Evolutionary conservation across 495 filamentous ascomycete species (phyloP).

Genomic region (Penicillium mononematosum): DNA sequence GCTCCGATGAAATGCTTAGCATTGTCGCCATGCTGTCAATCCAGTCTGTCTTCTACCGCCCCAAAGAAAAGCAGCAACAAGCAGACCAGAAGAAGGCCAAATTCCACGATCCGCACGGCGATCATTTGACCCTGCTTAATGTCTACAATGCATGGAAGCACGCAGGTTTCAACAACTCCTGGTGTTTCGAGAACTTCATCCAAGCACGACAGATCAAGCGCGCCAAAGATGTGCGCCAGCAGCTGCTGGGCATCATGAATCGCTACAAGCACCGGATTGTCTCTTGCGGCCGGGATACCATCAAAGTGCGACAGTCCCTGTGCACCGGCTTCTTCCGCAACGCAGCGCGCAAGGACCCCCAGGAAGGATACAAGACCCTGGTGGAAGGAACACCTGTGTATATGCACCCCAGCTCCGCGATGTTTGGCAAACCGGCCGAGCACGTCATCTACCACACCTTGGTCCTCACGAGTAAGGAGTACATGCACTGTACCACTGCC

Average conservation of each 20-base stretch:
- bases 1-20: constrained; percentile 88
- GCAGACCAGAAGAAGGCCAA: constrained; percentile 97
- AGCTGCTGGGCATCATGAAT: constrained; percentile 90
- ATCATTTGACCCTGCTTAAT: constrained; percentile 92
- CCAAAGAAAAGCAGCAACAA: constrained; percentile 93
- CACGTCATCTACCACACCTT: constrained; percentile 91
- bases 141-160: constrained; percentile 96
- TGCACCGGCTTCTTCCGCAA: constrained; percentile 97
- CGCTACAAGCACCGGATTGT: constrained; percentile 77
- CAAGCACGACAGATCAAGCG: constrained; percentile 84
- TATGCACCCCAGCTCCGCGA: constrained; percentile 83
- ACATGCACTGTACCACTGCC: constrained; percentile 88
- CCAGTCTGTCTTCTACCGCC: constrained; percentile 84
- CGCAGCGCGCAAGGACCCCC: constrained; percentile 89
- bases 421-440: constrained; percentile 94
- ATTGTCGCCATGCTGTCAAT: constrained; percentile 95
- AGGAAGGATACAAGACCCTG: constrained; percentile 94
- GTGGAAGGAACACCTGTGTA: constrained; percentile 94
- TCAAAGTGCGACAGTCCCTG: constrained; percentile 84
- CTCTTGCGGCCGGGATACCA: constrained; percentile 82
- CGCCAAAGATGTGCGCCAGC: constrained; percentile 87
- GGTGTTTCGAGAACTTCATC: constrained; percentile 98
- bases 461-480: constrained; percentile 92
- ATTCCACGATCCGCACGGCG: constrained; percentile 92
- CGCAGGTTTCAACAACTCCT: constrained; percentile 74